Evolutionary conservation across 2,329 filamentous ascomycete genomes (phyloP), one percentile per base, ranked within the genome.

Genomic region (Leptodontidium sp.): DNA sequence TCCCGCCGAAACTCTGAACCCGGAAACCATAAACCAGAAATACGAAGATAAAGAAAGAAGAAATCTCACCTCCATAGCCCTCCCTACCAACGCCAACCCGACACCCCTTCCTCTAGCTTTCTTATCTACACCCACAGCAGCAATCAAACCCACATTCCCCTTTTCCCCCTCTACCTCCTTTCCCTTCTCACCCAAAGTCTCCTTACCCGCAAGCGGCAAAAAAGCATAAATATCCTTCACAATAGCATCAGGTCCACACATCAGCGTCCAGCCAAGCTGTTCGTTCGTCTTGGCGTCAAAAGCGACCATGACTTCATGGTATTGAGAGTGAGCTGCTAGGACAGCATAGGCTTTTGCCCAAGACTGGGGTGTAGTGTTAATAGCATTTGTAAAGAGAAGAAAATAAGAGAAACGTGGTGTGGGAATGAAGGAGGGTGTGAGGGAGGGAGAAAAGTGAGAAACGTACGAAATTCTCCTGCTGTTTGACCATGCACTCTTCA

Each of bases 181-280:
- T 7, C 43, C 32, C 32, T 35, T 9, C 49, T 52, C 4, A 6
- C 26, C 50, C 15, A 21, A 21, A 21, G 21, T 17, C 50, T 1
- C 26, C 26, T 53, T 32, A 32, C 67, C 70, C 47, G 67, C 50
- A 3, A 81, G 73, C 15, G 78, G 76, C 5, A 81, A 78, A 61
- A 83, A 80, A 2, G 80, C 81, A 77, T 81, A 83, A 29, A 75
- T 70, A 43, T 79, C 71, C 3, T 79, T 70, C 6, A 80, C 57
- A 1, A 75, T 65, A 3, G 76, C 76, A 6, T 76, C 73, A 1
- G 78, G 75, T 7, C 76, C 73, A 21, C 81, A 76, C 81, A 83
- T 84, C 24, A 84, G 69, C 1, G 81, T 81, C 82, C 81, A 84
- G n/a, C 79, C 82, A 6, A 82, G 75, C 67, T 83, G 81, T 5